Percentiles rank a stretch among this genome's conserved stretches.
These are phyloP conservation scores for Psilocybe azurescens DNA, from an alignment of 768 basidiomycete species.

Conservation along the genomic window DNA sequence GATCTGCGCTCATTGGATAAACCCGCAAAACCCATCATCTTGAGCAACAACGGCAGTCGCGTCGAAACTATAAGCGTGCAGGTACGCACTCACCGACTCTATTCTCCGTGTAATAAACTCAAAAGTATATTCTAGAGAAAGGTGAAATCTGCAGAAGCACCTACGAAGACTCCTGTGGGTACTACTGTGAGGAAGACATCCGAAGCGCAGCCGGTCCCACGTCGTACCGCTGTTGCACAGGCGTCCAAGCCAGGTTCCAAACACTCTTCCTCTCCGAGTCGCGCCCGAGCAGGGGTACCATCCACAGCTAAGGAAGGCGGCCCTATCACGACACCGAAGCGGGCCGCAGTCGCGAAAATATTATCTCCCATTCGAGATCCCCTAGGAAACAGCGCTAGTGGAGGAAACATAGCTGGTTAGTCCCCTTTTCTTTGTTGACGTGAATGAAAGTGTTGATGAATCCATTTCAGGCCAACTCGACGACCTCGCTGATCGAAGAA, in stretches of 20 bases:
- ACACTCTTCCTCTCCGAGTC: conserved; percentile 27
- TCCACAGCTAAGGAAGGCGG: conserved; percentile 25
- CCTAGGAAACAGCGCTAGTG: conserved; percentile 36
- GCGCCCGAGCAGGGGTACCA: conserved; percentile 22
- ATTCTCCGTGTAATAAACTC: neutral
- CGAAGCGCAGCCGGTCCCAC: conserved; percentile 19
- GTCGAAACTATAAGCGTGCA: conserved; percentile 64
- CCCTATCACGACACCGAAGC: conserved; percentile 6
- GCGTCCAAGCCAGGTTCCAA: conserved; percentile 24
- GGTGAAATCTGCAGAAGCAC: conserved; percentile 17
- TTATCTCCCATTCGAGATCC: conserved; percentile 47
- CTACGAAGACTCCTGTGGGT: conserved; percentile 17
- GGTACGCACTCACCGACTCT: conserved; percentile 30
- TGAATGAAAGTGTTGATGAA: neutral
- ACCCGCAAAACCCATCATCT: conserved; percentile 55
- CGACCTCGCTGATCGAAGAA: conserved; percentile 13
- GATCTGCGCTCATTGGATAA: conserved; percentile 72
- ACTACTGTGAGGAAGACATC: conserved; percentile 17
- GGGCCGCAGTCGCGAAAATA: conserved; percentile 31
- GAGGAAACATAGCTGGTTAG: conserved; percentile 36
- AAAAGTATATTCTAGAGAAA: conserved; percentile 20
- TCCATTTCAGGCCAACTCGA: conserved; percentile 29
- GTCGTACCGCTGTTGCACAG: conserved; percentile 17
- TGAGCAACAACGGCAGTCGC: conserved; percentile 52
- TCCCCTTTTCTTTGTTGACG: neutral